A percentile compares a stretch with the other conserved stretches of the same genome.
phyloP scores from a whole-genome alignment of 2,329 filamentous ascomycete species.

The Fusarium sororula region DNA sequence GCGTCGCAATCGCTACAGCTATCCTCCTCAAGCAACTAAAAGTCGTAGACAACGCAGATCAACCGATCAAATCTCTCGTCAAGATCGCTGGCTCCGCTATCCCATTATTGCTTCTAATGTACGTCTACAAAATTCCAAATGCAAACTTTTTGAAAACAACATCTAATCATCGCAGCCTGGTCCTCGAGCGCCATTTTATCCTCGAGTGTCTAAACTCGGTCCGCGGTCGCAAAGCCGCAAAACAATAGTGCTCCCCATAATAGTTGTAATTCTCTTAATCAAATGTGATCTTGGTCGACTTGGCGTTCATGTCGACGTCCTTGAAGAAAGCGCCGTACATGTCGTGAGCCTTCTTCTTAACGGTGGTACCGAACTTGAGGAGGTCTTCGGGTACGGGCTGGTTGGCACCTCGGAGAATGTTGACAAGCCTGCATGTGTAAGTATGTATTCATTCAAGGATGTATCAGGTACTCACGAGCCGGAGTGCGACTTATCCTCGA shows the following conservation, averaged over 20 bases:
- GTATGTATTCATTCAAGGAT: background rate
- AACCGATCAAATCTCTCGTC: conserved; percentile 50
- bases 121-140: conserved; percentile 52
- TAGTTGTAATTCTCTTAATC: conserved; percentile 57
- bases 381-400: conserved; percentile 90
- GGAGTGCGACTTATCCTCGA: conserved; percentile 91
- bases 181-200: conserved; percentile 65
- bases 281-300: conserved; percentile 92
- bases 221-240: conserved; percentile 45
- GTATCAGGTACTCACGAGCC: conserved; percentile 73
- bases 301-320: conserved; percentile 83
- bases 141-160: conserved; percentile 21
- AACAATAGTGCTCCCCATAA: conserved; percentile 35
- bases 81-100: conserved; percentile 61
- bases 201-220: conserved; percentile 59
- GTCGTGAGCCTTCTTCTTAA: conserved; percentile 98
- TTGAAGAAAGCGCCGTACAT: conserved; percentile 97
- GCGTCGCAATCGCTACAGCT: conserved; percentile 42
- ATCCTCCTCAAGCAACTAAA: conserved; percentile 41
- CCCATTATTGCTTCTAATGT: conserved; percentile 67
- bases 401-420: conserved; percentile 92
- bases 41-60: conserved; percentile 34
- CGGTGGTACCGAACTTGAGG: conserved; percentile 95
- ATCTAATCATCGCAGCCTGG: conserved; percentile 54
- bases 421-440: conserved; percentile 73